These are phyloP conservation scores for Mycena metata DNA, from an alignment of 768 basidiomycete species.

Conservation along the genomic window DNA sequence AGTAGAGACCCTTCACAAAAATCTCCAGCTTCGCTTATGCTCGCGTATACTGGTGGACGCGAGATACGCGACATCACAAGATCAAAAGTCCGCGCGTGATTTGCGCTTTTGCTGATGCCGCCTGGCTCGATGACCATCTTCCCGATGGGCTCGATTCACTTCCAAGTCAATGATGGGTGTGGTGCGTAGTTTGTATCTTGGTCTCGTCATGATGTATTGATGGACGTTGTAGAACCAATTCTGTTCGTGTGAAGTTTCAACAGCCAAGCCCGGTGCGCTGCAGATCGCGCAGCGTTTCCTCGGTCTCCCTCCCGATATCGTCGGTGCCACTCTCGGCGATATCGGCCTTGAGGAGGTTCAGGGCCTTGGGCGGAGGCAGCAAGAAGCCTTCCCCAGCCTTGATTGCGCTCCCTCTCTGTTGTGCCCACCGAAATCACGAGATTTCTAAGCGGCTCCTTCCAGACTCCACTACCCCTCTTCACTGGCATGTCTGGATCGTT, in stretches of 20 bases:
- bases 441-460: no score
- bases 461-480: no score
- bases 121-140: slow-evolving; percentile 33
- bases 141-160: slow-evolving; percentile 37
- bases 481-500: no score
- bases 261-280: slow-evolving; percentile 33
- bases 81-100: no score
- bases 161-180: slow-evolving; percentile 39
- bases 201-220: not conserved
- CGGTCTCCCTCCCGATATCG: slow-evolving; percentile 39
- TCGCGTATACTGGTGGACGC: no score
- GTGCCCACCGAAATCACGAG: no score
- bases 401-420: no score
- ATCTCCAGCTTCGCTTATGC: no score
- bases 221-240: slow-evolving; percentile 27
- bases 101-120: no score
- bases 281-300: slow-evolving; percentile 41
- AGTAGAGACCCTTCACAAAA: no score
- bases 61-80: no score
- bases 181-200: slow-evolving; percentile 11
- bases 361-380: slow-evolving; percentile 6
- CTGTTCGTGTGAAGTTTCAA: slow-evolving; percentile 38
- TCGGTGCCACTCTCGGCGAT: slow-evolving; percentile 37
- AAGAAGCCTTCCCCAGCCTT: no score
- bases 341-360: slow-evolving; percentile 34